A percentile compares a stretch with the other conserved stretches of the same genome.
Conservation (phyloP, 768 basidiomycete species). For the Trametes cubensis region DNA sequence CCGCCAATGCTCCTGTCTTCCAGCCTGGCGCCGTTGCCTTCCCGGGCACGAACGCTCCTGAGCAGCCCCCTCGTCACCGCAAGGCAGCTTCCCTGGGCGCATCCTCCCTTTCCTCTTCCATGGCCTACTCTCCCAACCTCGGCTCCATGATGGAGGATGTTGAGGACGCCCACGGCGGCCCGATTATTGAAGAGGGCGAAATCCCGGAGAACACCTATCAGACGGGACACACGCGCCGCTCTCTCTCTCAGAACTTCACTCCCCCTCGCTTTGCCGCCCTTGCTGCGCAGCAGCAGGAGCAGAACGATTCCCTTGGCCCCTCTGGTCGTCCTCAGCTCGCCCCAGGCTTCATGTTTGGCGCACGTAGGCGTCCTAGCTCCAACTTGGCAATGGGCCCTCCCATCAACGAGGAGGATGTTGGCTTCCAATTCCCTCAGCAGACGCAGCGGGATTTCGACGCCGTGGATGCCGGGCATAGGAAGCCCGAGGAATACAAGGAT, state of each 20-base stretch:
- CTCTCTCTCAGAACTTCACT: conserved; percentile 82
- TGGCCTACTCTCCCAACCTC: conserved; percentile 76
- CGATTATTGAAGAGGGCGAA: conserved; percentile 76
- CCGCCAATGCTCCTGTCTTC: conserved; percentile 72
- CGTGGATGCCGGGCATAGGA: conserved; percentile 46
- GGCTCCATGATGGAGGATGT: conserved; percentile 84
- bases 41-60: conserved; percentile 47
- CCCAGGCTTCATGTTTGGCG: conserved; percentile 90
- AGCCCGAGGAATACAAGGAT: conserved; percentile 67
- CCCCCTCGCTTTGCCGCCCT: conserved; percentile 87
- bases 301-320: conserved; percentile 60
- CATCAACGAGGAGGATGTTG: conserved; percentile 78
- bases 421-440: conserved; percentile 84
- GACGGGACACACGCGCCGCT: conserved; percentile 66
- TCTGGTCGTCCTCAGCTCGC: conserved; percentile 87
- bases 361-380: conserved; percentile 48
- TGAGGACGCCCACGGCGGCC: conserved; percentile 56
- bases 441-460: conserved; percentile 37
- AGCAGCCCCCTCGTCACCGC: conserved; percentile 66
- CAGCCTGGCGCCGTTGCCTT: conserved; percentile 67
- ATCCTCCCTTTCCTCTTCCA: conserved; percentile 61
- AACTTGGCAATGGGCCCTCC: conserved; percentile 62
- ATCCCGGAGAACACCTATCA: conserved; percentile 60
- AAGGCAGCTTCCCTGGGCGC: conserved; percentile 78
- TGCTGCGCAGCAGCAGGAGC: conserved; percentile 71